Percentiles rank a stretch among this genome's conserved stretches.
phyloP scores from a whole-genome alignment of 1,139 yeast species.

The Kodamaea arcana region DNA sequence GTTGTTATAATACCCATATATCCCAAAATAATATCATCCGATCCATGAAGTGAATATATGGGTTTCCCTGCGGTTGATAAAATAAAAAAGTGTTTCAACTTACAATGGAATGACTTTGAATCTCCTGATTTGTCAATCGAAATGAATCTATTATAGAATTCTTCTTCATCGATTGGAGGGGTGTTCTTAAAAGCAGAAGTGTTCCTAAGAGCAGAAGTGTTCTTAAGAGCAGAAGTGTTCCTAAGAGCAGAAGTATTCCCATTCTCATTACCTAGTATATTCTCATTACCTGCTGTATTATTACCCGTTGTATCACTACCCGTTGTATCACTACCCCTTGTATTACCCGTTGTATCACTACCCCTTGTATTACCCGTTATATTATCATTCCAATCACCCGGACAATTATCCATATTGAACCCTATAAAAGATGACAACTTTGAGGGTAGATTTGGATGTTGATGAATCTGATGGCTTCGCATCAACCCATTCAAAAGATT shows the following conservation, averaged over 20 bases:
- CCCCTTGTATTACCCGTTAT: no score
- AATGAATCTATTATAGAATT: conserved; percentile 13
- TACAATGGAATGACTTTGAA: conserved; percentile 33
- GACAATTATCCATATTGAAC: conserved; percentile 1
- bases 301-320: no score
- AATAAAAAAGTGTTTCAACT: conserved; percentile 69
- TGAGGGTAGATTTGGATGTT: neutral
- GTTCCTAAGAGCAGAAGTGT: no score
- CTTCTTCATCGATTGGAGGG: conserved; percentile 6
- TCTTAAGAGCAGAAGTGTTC: no score
- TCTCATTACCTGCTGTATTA: no score
- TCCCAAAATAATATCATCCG: conserved; percentile 66
- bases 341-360: no score
- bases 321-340: no score
- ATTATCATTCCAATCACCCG: no score
- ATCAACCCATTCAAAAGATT: conserved; percentile 24
- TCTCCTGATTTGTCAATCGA: conserved; percentile 21
- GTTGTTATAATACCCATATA: conserved; percentile 75
- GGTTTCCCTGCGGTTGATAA: conserved; percentile 94
- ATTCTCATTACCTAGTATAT: no score
- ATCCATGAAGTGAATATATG: conserved; percentile 75
- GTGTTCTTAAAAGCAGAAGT: no score
- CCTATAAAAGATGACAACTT: conserved; percentile 3
- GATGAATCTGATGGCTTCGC: conserved; percentile 7
- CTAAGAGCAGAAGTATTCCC: no score